Evolutionary conservation across 257 asterid genomes (phyloP), one percentile per base, ranked within the genome.

Genomic region (Oldenlandia corymbosa): DNA sequence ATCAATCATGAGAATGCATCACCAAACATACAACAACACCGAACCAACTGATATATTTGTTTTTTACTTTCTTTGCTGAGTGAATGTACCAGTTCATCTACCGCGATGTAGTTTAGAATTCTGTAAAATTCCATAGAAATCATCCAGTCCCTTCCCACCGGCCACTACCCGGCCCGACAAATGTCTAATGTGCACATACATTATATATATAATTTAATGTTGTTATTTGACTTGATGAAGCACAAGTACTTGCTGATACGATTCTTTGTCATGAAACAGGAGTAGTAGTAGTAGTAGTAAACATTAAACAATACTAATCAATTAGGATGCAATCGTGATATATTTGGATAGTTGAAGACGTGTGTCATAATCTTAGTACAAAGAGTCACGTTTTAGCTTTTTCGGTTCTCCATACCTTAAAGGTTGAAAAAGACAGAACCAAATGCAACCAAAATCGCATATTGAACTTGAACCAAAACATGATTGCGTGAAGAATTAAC

Each of bases 1-100:
- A 69, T 68, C 71, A 50, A 71, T 31, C 84, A 62, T 26, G 89
- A 87, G 73, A 84, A 84, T 57, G 72, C 74, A 43, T 81, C 86
- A 30, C 95, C 88, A 55, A 84, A 87, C 62, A 79, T 79, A 71
- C 85, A n/a, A n/a, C 39, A 58, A 75, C 80, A 76, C 50, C 78
- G 73, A 71, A 59, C 59, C 9, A 54, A 32, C 43, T 34, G 47
- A 24, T 27, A 39, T 39, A n/a, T n/a, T n/a, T 39, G n/a, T 2
- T 2, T 14, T 6, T 14, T 23, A 17, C 1, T 34, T 23, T 23
- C n/a, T n/a, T n/a, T 52, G 57, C n/a, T 24, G 57, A 24, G 34
- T 53, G 59, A 27, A 53, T 53, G 11, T 53, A 11, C 59, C 59
- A 26, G 59, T 14, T 61, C 39, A 41, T 43, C 37, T 45, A 26